phyloP scores from a whole-genome alignment of 2,329 filamentous ascomycete genomes.

The Fusarium duplospermum region DNA sequence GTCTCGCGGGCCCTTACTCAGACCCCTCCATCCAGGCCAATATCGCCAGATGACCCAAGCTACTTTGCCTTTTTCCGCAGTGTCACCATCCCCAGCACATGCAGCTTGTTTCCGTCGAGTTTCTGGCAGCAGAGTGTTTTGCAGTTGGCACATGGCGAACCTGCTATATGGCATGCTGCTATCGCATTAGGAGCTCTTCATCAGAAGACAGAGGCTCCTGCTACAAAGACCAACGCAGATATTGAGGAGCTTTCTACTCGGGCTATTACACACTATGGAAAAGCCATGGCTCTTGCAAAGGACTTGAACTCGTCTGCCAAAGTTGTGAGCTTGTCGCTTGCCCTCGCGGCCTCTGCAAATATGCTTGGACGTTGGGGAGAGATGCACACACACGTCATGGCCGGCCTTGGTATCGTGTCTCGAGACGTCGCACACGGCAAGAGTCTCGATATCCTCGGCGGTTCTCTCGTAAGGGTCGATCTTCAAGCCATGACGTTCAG shows the following conservation, averaged over 20 bases:
- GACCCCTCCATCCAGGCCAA: not conserved
- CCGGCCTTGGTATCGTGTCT: conserved; percentile 39
- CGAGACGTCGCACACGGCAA: not conserved
- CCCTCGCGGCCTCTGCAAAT: conserved; percentile 41
- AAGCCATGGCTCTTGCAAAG: conserved; percentile 40
- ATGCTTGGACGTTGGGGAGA: conserved; percentile 42
- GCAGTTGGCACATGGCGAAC: conserved; percentile 44
- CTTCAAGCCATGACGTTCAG: conserved; percentile 44
- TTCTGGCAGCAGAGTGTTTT: conserved; percentile 44
- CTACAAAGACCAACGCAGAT: not conserved
- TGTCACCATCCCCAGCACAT: conserved; percentile 37
- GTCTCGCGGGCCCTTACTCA: conserved; percentile 2
- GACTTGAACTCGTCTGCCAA: conserved; percentile 30
- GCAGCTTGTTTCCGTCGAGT: conserved; percentile 28
- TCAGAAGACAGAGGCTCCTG: conserved; percentile 16
- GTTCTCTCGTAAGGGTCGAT: conserved; percentile 38
- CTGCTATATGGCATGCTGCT: conserved; percentile 45
- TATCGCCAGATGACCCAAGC: conserved; percentile 7
- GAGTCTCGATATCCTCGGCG: not conserved
- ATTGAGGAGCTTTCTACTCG: conserved; percentile 13
- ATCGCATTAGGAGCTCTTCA: conserved; percentile 47
- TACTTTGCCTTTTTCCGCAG: conserved; percentile 48
- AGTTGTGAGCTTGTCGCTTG: conserved; percentile 40
- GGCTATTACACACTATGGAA: conserved; percentile 37
- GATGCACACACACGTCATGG: conserved; percentile 39